Evolutionary conservation across 768 basidiomycete species (phyloP), one percentile per base, ranked within the genome.

Genomic region (Heimioporus sp.): DNA sequence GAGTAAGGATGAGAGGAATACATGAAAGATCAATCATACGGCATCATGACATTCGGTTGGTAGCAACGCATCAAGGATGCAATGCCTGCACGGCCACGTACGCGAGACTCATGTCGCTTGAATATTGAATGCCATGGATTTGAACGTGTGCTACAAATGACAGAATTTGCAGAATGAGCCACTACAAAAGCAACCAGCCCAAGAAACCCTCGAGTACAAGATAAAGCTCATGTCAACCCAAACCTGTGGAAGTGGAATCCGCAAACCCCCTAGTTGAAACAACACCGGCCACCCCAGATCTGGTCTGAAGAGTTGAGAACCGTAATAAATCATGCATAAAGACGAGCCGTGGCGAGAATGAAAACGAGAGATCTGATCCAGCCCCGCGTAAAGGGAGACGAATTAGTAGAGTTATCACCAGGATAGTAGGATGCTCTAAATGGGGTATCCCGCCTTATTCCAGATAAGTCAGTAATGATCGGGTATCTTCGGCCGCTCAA

Each of bases 401-500:
- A 35, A 10, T 46, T 37, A 44, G 36, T 15, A 35, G 20, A 28
- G 38, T 43, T 40, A 59, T 71, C 63, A 31, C 68, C 57, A 60
- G 67, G 65, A 64, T 49, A 45, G 20, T 19, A 31, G 36, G 52
- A 50, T 36, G 38, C 45, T 31, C 46, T 28, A 48, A 47, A 58
- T 74, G 38, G 59, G 77, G 71, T 57, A 61, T 58, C 24, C 76
- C 72, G 40, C 60, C 54, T 21, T 50, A 62, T 51, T 80, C 67
- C 42, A 24, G 71, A 73, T 53, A 77, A 67, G 77, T 80, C 54
- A 6, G 24, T 47, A 52, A 32, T 53, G 51, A 31, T 40, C 46
- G 51, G 51, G 46, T 47, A 51, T 59, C 43, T 24, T 51, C 4
- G 4, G 43, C 51, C 47, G 35, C 35, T 61, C 50, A 70, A 11